Percentiles rank a stretch among this genome's conserved stretches.
These are phyloP conservation scores for Pharus latifolius DNA, from an alignment of 176 grass and related monocot genomes.

Conservation along the genomic window DNA sequence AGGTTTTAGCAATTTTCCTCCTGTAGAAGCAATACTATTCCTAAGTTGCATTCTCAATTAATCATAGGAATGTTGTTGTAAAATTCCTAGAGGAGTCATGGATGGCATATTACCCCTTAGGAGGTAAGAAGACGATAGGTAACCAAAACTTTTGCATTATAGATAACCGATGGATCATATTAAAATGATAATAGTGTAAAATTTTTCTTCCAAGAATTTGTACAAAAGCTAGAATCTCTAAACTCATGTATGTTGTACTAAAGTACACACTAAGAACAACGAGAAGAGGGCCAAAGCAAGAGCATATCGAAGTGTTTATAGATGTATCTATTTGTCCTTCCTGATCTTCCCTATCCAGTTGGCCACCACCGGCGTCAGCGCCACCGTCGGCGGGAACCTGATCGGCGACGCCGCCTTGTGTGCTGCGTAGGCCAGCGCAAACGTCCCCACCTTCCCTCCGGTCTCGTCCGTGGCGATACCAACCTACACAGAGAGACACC, in stretches of 20 bases:
- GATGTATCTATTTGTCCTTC: constrained; percentile 33
- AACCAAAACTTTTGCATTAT: too few species aligned
- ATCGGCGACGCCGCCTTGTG: constrained; percentile 96
- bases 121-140: too few species aligned
- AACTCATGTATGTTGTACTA: neutral
- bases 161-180: too few species aligned
- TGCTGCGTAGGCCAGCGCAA: constrained; percentile 79
- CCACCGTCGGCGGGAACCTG: constrained; percentile 96
- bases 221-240: neutral
- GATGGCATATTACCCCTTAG: too few species aligned
- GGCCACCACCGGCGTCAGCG: constrained; percentile 83
- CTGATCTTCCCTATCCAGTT: constrained; percentile 74
- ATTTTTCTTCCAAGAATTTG: too few species aligned
- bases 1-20: too few species aligned
- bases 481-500: constrained; percentile 25
- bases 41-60: too few species aligned
- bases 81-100: too few species aligned
- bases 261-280: neutral
- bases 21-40: too few species aligned
- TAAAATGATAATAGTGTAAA: too few species aligned
- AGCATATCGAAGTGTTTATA: neutral
- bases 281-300: neutral
- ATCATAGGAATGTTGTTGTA: too few species aligned
- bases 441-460: constrained; percentile 81
- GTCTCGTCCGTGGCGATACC: constrained; percentile 70